Evolutionary conservation across 2,329 filamentous ascomycete genomes (phyloP).

Genomic region (Sporothrix brunneoviolacea): DNA sequence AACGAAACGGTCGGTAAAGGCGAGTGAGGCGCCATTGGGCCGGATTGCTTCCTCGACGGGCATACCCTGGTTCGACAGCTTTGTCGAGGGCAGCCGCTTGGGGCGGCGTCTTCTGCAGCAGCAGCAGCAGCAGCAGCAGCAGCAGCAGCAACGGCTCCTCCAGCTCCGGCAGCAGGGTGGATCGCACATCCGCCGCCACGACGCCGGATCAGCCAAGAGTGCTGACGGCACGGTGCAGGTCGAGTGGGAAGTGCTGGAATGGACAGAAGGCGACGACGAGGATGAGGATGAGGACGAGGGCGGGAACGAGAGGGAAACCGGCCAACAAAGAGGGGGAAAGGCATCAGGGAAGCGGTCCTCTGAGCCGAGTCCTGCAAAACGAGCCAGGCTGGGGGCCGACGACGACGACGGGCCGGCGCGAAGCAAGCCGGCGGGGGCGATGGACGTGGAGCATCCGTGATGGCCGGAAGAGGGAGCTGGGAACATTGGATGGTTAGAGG

Average conservation of each 20-base stretch:
- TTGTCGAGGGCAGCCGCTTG: slow-evolving; percentile 69
- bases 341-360: slow-evolving; percentile 33
- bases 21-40: too few species aligned
- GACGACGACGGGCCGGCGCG: slow-evolving; percentile 23
- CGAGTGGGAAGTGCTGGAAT: slow-evolving; percentile 83
- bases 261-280: slow-evolving; percentile 42
- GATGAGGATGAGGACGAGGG: slow-evolving; percentile 6
- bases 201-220: slow-evolving; percentile 29
- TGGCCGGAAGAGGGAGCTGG: not conserved
- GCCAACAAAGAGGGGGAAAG: slow-evolving; percentile 8
- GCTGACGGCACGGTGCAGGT: slow-evolving; percentile 59
- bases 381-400: slow-evolving; percentile 34
- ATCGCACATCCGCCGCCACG: slow-evolving; percentile 19
- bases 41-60: slow-evolving; percentile 39
- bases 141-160: too few species aligned
- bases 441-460: slow-evolving; percentile 19
- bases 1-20: not conserved
- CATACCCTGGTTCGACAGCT: slow-evolving; percentile 78
- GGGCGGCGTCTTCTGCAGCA: slow-evolving; percentile 56
- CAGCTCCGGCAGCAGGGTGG: not conserved
- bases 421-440: not conserved
- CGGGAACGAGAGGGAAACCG: slow-evolving; percentile 35
- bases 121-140: slow-evolving; percentile 44
- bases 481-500: too few species aligned
- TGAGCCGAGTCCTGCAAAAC: slow-evolving; percentile 38